Conservation (phyloP, 2,329 filamentous ascomycete genomes). For the Colletotrichum cuscutae region DNA sequence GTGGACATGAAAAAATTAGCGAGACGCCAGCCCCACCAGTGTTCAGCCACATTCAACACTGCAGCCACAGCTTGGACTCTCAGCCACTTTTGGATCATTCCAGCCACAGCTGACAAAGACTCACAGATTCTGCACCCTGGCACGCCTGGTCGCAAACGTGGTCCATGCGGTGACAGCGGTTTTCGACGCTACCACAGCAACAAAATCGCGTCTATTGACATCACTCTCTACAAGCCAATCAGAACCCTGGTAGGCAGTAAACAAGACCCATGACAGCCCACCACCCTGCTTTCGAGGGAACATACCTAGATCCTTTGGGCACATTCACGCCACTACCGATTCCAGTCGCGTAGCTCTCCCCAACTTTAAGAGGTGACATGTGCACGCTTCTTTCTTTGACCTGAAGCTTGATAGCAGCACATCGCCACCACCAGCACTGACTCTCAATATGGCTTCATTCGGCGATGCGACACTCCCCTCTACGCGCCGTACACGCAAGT, state of each 20-base stretch:
- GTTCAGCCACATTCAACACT: neutral
- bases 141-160: neutral
- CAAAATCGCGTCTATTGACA: conserved; percentile 32
- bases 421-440: neutral
- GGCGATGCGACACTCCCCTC: conserved; percentile 63
- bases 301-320: conserved; percentile 23
- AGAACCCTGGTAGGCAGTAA: conserved; percentile 18
- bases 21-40: neutral
- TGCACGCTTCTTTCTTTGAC: conserved; percentile 1
- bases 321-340: conserved; percentile 34
- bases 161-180: conserved; percentile 1
- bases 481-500: conserved; percentile 73
- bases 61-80: neutral
- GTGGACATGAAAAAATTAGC: conserved; percentile 29
- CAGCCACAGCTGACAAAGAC: neutral
- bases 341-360: conserved; percentile 27
- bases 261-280: conserved; percentile 30
- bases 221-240: conserved; percentile 19
- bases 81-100: neutral
- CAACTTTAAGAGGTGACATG: conserved; percentile 33
- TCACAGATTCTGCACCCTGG: neutral
- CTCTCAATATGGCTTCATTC: conserved; percentile 49
- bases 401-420: conserved; percentile 4
- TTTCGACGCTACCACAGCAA: conserved; percentile 29
- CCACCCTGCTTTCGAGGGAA: conserved; percentile 36